Conservation (phyloP, 768 basidiomycete species). For the Rhodocollybia butyracea region DNA sequence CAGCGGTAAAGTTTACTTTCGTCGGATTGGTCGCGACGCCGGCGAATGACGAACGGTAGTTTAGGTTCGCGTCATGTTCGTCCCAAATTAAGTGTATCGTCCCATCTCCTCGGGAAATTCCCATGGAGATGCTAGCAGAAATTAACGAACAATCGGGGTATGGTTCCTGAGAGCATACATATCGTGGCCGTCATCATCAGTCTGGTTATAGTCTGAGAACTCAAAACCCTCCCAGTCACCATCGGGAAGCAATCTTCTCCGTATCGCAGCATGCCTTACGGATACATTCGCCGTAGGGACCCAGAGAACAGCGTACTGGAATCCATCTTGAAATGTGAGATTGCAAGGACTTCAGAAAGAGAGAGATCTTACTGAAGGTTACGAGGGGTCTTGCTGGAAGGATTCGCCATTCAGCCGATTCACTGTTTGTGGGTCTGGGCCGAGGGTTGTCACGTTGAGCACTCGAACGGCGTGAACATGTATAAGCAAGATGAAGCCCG, state of each 20-base stretch:
- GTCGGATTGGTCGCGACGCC: constrained; percentile 27
- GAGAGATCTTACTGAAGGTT: too few species aligned
- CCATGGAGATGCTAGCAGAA: constrained; percentile 28
- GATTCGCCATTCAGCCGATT: constrained; percentile 34
- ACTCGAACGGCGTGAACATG: constrained; percentile 1
- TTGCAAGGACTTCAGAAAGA: too few species aligned
- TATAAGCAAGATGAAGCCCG: background rate
- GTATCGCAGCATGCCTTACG: constrained; percentile 23
- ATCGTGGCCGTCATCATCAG: constrained; percentile 34
- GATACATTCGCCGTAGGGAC: constrained; percentile 21
- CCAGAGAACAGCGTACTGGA: constrained; percentile 33
- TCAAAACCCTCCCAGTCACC: constrained; percentile 25
- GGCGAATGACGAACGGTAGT: constrained; percentile 26
- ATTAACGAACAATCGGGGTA: background rate
- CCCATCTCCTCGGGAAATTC: constrained; percentile 33
- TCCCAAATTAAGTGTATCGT: constrained; percentile 32
- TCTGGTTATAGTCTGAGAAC: constrained; percentile 31
- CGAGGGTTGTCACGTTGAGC: constrained; percentile 20
- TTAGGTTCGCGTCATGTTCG: constrained; percentile 33
- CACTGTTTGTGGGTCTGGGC: constrained; percentile 29
- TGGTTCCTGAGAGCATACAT: constrained; percentile 14
- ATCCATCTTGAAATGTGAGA: too few species aligned
- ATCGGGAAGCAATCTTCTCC: constrained; percentile 20
- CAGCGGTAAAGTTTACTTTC: constrained; percentile 18
- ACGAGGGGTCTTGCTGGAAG: constrained; percentile 31